phyloP scores from a whole-genome alignment of 176 grass and related monocot species.

The Bonia amplexicaulis region DNA sequence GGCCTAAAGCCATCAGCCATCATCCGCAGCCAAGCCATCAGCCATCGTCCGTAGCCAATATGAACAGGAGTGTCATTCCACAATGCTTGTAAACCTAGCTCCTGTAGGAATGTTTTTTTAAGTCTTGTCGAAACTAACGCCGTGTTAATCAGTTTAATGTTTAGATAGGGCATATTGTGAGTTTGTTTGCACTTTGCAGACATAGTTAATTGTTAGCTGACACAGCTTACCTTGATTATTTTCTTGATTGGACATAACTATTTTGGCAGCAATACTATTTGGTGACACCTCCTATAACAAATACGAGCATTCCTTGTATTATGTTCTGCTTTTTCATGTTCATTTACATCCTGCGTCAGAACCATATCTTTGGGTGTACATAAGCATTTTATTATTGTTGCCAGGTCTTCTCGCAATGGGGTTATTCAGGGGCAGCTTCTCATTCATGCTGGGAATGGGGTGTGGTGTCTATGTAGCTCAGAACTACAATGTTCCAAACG shows the following conservation, averaged over 20 bases:
- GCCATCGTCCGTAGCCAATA: too few species aligned
- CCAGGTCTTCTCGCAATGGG: constrained; percentile 45
- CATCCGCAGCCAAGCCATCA: too few species aligned
- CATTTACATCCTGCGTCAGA: not conserved
- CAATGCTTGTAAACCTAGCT: not conserved
- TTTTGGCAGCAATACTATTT: constrained; percentile 3
- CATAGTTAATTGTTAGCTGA: not conserved
- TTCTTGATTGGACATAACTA: not conserved
- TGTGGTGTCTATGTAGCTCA: constrained; percentile 63
- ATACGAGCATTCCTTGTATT: not conserved
- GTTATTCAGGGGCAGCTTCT: constrained; percentile 58
- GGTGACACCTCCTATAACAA: not conserved
- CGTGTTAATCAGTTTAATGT: not conserved
- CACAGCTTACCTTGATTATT: not conserved
- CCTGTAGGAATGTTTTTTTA: not conserved
- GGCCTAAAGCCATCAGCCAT: too few species aligned
- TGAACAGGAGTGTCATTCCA: not conserved
- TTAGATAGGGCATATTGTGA: not conserved
- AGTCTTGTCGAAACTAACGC: not conserved
- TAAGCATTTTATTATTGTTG: not conserved
- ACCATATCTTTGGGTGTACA: not conserved
- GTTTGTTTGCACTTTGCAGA: not conserved
- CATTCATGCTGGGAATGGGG: constrained; percentile 53
- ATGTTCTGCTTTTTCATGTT: not conserved
- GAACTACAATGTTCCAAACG: constrained; percentile 65